Base-by-base conservation (phyloP, 2,329 filamentous ascomycete genomes). In the Tolypocladium cylindrosporum region DNA sequence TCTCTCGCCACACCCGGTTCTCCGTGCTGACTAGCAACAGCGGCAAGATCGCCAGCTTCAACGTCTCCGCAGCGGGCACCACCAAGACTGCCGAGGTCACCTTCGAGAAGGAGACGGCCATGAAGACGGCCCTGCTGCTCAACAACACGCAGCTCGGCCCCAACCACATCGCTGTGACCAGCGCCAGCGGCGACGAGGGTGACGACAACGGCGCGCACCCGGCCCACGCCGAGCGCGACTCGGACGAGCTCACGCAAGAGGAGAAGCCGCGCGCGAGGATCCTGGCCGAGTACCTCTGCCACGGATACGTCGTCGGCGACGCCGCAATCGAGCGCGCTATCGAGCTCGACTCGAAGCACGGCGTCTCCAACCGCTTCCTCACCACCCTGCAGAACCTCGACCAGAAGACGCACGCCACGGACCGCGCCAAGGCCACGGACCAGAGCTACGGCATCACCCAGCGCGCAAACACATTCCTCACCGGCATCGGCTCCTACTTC, bases 261-360 rank as follows among this genome's bases (percentile, higher is more conserved):
- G 91, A 97, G 79, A 99, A 99, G 82, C 94, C 94, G 19, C 89
- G 92, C 67, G 85, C 89, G 45, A 90, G 94, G 67, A 96, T 99
- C 72, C 75, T 97, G 55, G 94, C 94, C 63, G 94, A 99, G 78
- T 97, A 97, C 75, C 88, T 99, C 40, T 92, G 94, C 13, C 91
- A 97, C 68, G 94, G 94, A 65, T 99, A 99, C 77, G 83, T 86
- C 43, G 80, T 97, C 63, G 91, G 83, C 37, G 84, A 87, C 58
- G 79, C 74, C 36, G 89, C 90, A 55, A 87, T 96, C 65, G 83
- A 94, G 77, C 83, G 83, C 62, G 93, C 91, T 62, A 89, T 99
- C 68, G 84, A 90, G 37, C 85, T 97, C 55, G 94, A 99, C 78
- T 79, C 89, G 71, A 88, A 93, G 77, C 92, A 97, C 75, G 90